A percentile compares a stretch with the other conserved stretches of the same genome.
These are phyloP conservation scores for Sphagnurus paluster DNA, from an alignment of 1,284 basidiomycete species.

Conservation along the genomic window DNA sequence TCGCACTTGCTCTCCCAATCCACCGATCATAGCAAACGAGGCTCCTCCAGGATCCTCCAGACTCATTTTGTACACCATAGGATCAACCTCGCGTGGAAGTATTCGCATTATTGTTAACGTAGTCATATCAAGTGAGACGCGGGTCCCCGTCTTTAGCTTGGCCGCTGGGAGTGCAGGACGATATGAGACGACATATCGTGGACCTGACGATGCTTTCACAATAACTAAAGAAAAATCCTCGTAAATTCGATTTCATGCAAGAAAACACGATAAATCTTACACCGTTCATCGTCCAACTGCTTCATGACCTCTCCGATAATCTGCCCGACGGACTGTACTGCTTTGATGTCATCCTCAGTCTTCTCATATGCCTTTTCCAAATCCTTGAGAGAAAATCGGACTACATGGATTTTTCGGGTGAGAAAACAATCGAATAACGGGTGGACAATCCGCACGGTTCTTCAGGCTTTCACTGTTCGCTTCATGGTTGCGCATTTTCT, in stretches of 20 bases:
- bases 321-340: constrained; percentile 97
- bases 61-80: constrained; percentile 99
- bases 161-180: constrained; percentile 88
- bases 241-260: constrained; percentile 6
- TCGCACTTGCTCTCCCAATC: constrained; percentile 93
- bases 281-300: constrained; percentile 97
- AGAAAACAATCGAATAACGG: neutral
- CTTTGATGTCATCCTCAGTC: constrained; percentile 99
- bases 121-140: constrained; percentile 99
- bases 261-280: constrained; percentile 49
- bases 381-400: constrained; percentile 83
- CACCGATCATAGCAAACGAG: constrained; percentile 96
- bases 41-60: constrained; percentile 96
- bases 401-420: constrained; percentile 34
- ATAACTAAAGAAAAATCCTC: constrained; percentile 65
- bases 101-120: constrained; percentile 99
- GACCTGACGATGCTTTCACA: constrained; percentile 98
- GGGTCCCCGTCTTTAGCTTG: constrained; percentile 93
- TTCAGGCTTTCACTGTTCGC: constrained; percentile 81
- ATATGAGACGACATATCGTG: constrained; percentile 99
- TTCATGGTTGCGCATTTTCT: constrained; percentile 94
- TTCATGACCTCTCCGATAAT: constrained; percentile 99
- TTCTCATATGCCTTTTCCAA: constrained; percentile 90
- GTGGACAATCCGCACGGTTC: constrained; percentile 60
- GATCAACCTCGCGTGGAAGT: constrained; percentile 96